Evolutionary conservation across 23 red algal genomes (phyloP).

Genomic region (Gracilariopsis chorda): DNA sequence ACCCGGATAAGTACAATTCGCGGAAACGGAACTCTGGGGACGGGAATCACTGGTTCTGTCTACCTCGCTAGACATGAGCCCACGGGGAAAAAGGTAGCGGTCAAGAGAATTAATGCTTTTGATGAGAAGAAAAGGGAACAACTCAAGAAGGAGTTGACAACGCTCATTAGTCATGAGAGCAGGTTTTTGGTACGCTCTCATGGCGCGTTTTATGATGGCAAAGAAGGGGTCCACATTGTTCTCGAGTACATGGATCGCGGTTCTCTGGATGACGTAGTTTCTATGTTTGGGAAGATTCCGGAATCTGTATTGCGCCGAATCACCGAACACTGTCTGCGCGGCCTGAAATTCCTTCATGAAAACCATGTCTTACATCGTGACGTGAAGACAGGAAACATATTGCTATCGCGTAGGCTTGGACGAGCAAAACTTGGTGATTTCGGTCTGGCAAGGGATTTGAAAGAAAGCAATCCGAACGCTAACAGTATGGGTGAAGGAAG

Average conservation of each 20-base stretch:
- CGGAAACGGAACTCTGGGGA: constrained; percentile 34
- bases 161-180: constrained; percentile 69
- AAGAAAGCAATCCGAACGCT: constrained; percentile 7
- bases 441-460: constrained; percentile 73
- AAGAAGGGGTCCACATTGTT: constrained; percentile 46
- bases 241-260: constrained; percentile 90
- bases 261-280: constrained; percentile 59
- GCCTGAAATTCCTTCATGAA: constrained; percentile 67
- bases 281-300: constrained; percentile 44
- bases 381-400: constrained; percentile 81
- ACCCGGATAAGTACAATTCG: constrained; percentile 13
- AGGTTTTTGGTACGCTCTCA: constrained; percentile 81
- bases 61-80: constrained; percentile 61
- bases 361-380: constrained; percentile 82
- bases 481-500: constrained; percentile 25
- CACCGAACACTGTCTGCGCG: constrained; percentile 67
- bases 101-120: constrained; percentile 78
- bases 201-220: constrained; percentile 78
- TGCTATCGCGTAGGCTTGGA: constrained; percentile 41
- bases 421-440: constrained; percentile 83
- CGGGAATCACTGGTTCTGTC: constrained; percentile 58
- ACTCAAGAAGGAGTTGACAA: constrained; percentile 66
- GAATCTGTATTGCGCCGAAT: constrained; percentile 70
- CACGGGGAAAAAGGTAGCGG: constrained; percentile 52
- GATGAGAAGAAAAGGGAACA: constrained; percentile 77